Percentiles rank a stretch among this genome's conserved stretches.
Evolutionary conservation across 768 basidiomycete species (phyloP).

Genomic region (Pisolithus orientalis): DNA sequence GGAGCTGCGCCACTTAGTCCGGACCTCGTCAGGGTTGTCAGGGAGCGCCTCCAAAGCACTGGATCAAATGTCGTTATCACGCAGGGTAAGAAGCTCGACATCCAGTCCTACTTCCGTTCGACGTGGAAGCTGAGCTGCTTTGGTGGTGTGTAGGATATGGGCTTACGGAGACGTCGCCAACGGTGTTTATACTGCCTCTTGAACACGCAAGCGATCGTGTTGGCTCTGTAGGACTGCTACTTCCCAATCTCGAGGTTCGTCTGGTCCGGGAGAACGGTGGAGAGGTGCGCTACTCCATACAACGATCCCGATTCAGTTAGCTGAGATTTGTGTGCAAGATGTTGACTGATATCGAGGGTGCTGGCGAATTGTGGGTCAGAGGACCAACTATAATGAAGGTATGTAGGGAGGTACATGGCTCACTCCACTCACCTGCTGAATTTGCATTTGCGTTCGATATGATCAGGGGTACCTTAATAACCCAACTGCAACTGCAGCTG

Average conservation of each 20-base stretch:
- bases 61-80: slow-evolving; percentile 36
- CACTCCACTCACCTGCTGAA: background rate
- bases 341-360: slow-evolving; percentile 29
- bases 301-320: background rate
- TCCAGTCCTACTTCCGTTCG: background rate
- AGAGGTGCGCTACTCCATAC: slow-evolving; percentile 20
- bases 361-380: slow-evolving; percentile 79
- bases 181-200: slow-evolving; percentile 48
- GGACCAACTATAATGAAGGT: slow-evolving; percentile 81
- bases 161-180: slow-evolving; percentile 79
- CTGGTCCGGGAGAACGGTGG: slow-evolving; percentile 61
- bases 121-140: background rate
- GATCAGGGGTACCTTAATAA: slow-evolving; percentile 72
- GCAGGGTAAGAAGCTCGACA: slow-evolving; percentile 39
- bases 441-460: background rate
- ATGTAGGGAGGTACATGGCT: background rate
- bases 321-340: slow-evolving; percentile 7
- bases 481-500: slow-evolving; percentile 54
- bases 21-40: slow-evolving; percentile 48
- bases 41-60: slow-evolving; percentile 32
- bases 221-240: slow-evolving; percentile 61
- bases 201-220: slow-evolving; percentile 41
- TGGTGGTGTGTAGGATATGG: slow-evolving; percentile 50
- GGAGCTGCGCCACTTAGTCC: slow-evolving; percentile 80
- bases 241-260: slow-evolving; percentile 73